Base-by-base conservation (phyloP, 2,329 filamentous ascomycete genomes). In the Pseudohalonectria lignicola region DNA sequence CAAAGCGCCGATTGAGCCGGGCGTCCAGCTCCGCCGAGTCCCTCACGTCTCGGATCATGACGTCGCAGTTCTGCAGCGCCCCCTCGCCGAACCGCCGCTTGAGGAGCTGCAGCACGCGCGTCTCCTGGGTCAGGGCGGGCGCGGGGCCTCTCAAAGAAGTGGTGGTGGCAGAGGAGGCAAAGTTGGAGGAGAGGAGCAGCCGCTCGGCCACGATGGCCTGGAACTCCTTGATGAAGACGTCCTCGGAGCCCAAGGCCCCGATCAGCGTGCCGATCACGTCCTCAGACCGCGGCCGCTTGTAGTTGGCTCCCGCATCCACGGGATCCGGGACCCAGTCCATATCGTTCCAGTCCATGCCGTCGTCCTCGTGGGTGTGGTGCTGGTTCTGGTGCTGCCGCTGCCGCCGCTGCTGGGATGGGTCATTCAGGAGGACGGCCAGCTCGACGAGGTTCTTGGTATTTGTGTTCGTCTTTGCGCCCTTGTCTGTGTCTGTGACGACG, bases 301-400 rank as follows among this genome's bases (percentile, higher is more conserved):
- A 95, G 53, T 95, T 86, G 34, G 86, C 82, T 9, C 86, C 87
- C 2, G 92, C 92, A 54, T 98, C 92, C 29, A 93, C 79, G 0
- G 92, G 92, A 50, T 94, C 85, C 1, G 92, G 92, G 26, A 86
- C 69, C 92, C 92, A 98, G 8, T 79, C 75, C 79, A 94, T 84
- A 56, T 98, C 88, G 52, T 86, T 74, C 82, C 85, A 96, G 56
- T 93, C 85, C 13, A 92, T 68, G 37, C 86, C 84, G 40, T 82
- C 78, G 44, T 78, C 76, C 19, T 79, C 73, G 28, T 13, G 13
- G 8, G 66, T 60, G 16, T 69, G 67, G n/a, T n/a, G n/a, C n/a
- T n/a, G n/a, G n/a, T n/a, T n/a, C n/a, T n/a, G n/a, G n/a, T n/a
- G n/a, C n/a, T n/a, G n/a, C n/a, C n/a, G n/a, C 28, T 61, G 61